phyloP scores from a whole-genome alignment of 352 stramenopile species.

The Globisporangium cystogenes region DNA sequence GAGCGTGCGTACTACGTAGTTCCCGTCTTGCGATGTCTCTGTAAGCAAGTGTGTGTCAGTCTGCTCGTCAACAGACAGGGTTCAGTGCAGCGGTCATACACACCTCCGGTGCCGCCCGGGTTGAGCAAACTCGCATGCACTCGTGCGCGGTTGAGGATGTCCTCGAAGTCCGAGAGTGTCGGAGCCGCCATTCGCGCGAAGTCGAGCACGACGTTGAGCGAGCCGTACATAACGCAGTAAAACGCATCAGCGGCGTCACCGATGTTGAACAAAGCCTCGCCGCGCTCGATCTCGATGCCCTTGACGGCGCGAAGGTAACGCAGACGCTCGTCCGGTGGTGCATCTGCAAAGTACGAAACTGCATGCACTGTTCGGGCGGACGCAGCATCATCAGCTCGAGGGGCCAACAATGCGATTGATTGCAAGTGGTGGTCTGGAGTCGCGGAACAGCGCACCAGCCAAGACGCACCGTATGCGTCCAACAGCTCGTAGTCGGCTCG shows the following conservation, averaged over 20 bases:
- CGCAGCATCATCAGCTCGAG: background rate
- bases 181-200: conserved; percentile 56
- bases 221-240: conserved; percentile 74
- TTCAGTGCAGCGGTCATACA: background rate
- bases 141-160: conserved; percentile 61
- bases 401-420: background rate
- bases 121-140: conserved; percentile 68
- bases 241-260: conserved; percentile 66
- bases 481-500: conserved; percentile 65
- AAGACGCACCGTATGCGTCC: conserved; percentile 43
- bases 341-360: conserved; percentile 61
- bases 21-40: conserved; percentile 27
- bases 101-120: conserved; percentile 22
- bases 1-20: conserved; percentile 57
- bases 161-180: conserved; percentile 67
- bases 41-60: conserved; percentile 1
- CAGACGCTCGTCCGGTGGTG: conserved; percentile 42
- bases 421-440: background rate
- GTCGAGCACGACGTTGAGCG: conserved; percentile 70
- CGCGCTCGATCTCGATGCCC: conserved; percentile 55
- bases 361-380: conserved; percentile 29
- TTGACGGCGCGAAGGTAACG: conserved; percentile 59
- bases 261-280: conserved; percentile 64
- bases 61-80: background rate
- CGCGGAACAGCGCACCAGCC: background rate